phyloP scores from a whole-genome alignment of 139 green algal species.

The Mychonastes homosphaera region DNA sequence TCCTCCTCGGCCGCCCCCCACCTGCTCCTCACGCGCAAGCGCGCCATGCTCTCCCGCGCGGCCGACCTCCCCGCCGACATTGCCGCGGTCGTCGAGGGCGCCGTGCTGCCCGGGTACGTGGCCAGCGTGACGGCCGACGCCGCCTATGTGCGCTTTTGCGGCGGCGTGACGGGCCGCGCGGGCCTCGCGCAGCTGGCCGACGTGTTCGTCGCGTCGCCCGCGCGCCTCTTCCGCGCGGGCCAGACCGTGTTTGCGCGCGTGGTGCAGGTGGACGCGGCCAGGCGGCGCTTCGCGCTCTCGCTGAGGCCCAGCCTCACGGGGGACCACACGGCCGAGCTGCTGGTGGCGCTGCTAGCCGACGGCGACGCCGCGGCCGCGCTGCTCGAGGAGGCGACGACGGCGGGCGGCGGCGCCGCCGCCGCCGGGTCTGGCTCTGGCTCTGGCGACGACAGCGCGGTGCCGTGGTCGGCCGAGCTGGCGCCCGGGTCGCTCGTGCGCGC shows the following conservation, averaged over 20 bases:
- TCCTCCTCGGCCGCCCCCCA: not conserved
- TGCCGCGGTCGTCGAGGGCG: slow-evolving; percentile 31
- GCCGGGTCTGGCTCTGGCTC: no score
- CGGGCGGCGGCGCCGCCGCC: not conserved
- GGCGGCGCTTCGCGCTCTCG: slow-evolving; percentile 33
- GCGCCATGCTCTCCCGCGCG: slow-evolving; percentile 39
- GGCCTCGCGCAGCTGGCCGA: slow-evolving; percentile 69
- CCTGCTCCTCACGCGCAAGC: slow-evolving; percentile 51
- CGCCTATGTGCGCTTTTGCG: slow-evolving; percentile 82
- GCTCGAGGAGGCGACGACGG: slow-evolving; percentile 16
- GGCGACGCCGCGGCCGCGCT: slow-evolving; percentile 32
- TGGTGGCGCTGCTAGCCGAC: no score
- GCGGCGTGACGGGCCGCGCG: slow-evolving; percentile 55
- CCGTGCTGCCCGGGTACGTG: slow-evolving; percentile 67
- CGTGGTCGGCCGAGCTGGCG: slow-evolving; percentile 9
- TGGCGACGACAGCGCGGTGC: no score
- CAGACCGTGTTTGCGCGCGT: slow-evolving; percentile 57
- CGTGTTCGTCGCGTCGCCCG: slow-evolving; percentile 62
- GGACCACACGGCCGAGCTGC: no score
- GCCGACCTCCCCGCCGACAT: slow-evolving; percentile 28
- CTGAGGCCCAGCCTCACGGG: slow-evolving; percentile 45
- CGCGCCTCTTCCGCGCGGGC: slow-evolving; percentile 41
- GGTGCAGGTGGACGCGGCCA: slow-evolving; percentile 22
- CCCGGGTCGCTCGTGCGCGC: slow-evolving; percentile 7
- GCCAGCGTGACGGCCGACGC: slow-evolving; percentile 52